Base-by-base conservation (phyloP, 257 asterid genomes). In the Solanum boliviense region DNA sequence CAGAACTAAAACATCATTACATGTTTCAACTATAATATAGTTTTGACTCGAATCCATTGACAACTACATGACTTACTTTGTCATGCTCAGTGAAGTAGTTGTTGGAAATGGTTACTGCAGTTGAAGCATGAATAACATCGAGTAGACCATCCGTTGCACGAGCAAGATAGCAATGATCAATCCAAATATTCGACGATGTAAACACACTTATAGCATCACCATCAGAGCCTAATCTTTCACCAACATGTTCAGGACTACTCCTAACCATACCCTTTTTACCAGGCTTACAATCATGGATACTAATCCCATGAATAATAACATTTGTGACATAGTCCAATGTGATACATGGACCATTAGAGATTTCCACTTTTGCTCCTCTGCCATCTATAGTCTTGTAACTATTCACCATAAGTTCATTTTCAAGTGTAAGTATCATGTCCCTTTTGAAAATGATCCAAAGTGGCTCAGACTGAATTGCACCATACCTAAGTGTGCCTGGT, bases 131-230 rank as follows among this genome's bases (percentile, higher is more conserved):
- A 0, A 86, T 91, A 23, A 95, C 88, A 83, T 95, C 98, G 34
- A 93, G 38, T 2, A 95, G 95, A 4, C 98, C 98, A 89, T 94
- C 98, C 0, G 93, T 27, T 44, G 90, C 75, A 1, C 94, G 89
- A 36, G 95, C 95, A 29, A 95, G 90, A 87, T 89, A 88, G 86
- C 98, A 94, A 86, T 95, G 98, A 44, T 94, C 98, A 34, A 94
- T 75, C 98, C 98, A 94, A 13, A 94, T 18, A 41, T 94, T 71
- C 0, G 92, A 75, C 0, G 98, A 91, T 0, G 87, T 67, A 25
- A 91, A 23, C 5, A 93, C 41, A 2, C 84, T 84, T 35, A 94
- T 91, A 5, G 91, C 95, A 87, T 93, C 98, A 15, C 98, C 98
- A 65, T 94, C 95, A 11, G 89, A 32, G 39, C 95, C 93, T 23